Evolutionary conservation across 345 rosid genomes (phyloP), one percentile per base, ranked within the genome.

Genomic region (Erysimum cheiranthoides): DNA sequence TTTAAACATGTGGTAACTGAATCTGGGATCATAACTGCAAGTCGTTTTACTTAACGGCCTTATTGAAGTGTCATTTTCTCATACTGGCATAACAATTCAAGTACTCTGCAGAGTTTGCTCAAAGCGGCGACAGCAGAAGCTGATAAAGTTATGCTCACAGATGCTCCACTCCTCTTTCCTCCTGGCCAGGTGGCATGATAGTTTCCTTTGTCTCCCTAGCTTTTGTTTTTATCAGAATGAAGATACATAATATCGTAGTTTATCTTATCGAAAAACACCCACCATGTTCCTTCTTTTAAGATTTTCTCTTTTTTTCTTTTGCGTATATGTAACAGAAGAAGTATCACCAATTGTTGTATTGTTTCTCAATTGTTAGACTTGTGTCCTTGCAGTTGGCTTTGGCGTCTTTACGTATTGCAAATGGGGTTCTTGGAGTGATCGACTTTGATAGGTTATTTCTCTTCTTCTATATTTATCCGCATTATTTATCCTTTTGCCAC

Each of bases 71-170:
- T 68, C 53, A 35, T 56, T 39, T 61, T 75, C 45, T 64, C 66
- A 35, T 63, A 70, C 60, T 46, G 43, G 71, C 75, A 53, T 62
- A 77, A 70, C 65, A 27, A 50, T 40, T 43, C 38, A 66, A 72
- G 27, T 59, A 58, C 34, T 74, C 27, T 72, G 77, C 76, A 91
- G 97, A 92, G 78, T 66, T 79, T 90, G 80, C 88, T 81, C 49
- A 83, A 82, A 73, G 84, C 82, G 68, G 97, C 97, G 35, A 85
- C 73, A 70, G 68, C 75, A 59, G 97, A 88, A 85, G 86, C 86
- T 59, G 99, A 92, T 81, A 89, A 82, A 84, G 80, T 88, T 63
- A 89, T 92, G 91, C 87, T 95, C 62, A 92, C 99, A 62, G 97
- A 95, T 82, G 97, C 96, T 68, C 90, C 96, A 11, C 96, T 89